A percentile compares a stretch with the other conserved stretches of the same genome.
Evolutionary conservation across 1,284 basidiomycete genomes (phyloP).

Genomic region (Phaffia rhodozyma): DNA sequence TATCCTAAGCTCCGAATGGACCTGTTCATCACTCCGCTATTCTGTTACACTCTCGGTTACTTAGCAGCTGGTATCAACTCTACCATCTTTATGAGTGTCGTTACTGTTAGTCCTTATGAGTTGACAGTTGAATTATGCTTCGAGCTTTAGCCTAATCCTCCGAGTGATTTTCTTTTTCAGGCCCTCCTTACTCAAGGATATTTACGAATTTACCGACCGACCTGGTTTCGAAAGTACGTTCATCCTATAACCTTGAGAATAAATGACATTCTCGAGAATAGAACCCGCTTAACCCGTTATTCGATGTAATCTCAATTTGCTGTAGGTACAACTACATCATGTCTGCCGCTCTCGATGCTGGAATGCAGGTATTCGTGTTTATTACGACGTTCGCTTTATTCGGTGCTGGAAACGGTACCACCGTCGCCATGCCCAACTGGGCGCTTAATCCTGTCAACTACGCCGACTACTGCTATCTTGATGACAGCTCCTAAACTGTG

Average conservation of each 20-base stretch:
- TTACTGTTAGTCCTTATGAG: not conserved
- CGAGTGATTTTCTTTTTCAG: not conserved
- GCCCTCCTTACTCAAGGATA: constrained; percentile 20
- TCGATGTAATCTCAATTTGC: no score
- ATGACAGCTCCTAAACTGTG: no score
- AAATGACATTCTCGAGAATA: no score
- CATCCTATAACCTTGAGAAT: no score
- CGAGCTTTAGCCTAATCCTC: not conserved
- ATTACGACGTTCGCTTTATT: constrained; percentile 21
- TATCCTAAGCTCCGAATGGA: constrained; percentile 19
- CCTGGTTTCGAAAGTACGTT: constrained; percentile 22
- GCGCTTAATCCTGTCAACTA: constrained; percentile 17
- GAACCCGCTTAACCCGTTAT: no score
- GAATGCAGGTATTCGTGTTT: constrained; percentile 24
- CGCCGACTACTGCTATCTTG: no score
- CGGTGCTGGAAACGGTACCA: constrained; percentile 15
- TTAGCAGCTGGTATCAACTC: constrained; percentile 23
- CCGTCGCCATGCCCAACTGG: constrained; percentile 16
- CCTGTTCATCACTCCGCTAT: constrained; percentile 20
- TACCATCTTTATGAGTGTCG: constrained; percentile 20
- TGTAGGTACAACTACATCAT: constrained; percentile 25
- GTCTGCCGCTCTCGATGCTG: constrained; percentile 25
- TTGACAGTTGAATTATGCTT: not conserved
- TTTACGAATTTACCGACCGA: constrained; percentile 19
- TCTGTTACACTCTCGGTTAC: constrained; percentile 22